Conservation (phyloP, 176 grass and related monocot genomes). For the Sorghum bicolor region Sorghum_bicolor_NCBIv3 NC_012876.2:19892501-19893000, state of each 20-base stretch:
- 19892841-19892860: constrained; percentile 86
- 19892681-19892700: constrained; percentile 77
- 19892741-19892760: constrained; percentile 96
- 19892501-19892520: constrained; percentile 97
- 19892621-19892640: constrained; percentile 88
- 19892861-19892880: constrained; percentile 85
- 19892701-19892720: constrained; percentile 95
- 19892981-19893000: constrained; percentile 73
- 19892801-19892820: constrained; percentile 86
- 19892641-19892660: constrained; percentile 93
- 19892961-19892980: constrained; percentile 55
- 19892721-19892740: constrained; percentile 96
- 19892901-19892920: constrained; percentile 83
- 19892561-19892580: constrained; percentile 74
- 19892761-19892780: constrained; percentile 96
- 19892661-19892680: constrained; percentile 93
- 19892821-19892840: constrained; percentile 75
- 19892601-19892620: constrained; percentile 97
- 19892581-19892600: constrained; percentile 86
- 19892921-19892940: constrained; percentile 79
- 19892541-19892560: constrained; percentile 98
- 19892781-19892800: constrained; percentile 95
- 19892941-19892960: constrained; percentile 68
- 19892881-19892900: constrained; percentile 78
- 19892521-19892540: constrained; percentile 87